Evolutionary conservation across 306 rosid species (phyloP).

Genomic region (Acacia melanoxylon): DNA sequence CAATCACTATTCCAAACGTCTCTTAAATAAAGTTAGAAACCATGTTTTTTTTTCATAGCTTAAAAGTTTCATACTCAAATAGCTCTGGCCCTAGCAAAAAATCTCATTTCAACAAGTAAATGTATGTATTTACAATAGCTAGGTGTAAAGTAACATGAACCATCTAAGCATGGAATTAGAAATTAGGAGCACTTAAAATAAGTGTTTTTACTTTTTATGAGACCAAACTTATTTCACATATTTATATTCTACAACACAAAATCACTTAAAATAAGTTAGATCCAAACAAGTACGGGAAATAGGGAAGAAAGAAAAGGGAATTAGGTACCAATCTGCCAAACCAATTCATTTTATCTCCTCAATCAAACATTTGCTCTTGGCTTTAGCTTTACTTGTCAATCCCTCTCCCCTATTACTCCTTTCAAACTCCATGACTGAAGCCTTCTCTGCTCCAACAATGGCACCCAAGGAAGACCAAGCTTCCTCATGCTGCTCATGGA

Average conservation of each 20-base stretch:
- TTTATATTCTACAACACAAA: too few species aligned
- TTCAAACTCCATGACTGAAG: conserved; percentile 51
- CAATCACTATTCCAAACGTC: too few species aligned
- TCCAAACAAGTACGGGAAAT: neutral
- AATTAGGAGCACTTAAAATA: too few species aligned
- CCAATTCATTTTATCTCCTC: conserved; percentile 55
- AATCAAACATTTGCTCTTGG: conserved; percentile 56
- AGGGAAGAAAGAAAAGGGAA: neutral
- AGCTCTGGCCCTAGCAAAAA: neutral
- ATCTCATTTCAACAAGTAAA: neutral
- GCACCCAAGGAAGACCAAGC: conserved; percentile 76
- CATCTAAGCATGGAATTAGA: neutral
- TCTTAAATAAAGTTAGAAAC: neutral
- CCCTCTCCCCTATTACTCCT: conserved; percentile 43
- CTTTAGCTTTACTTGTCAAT: conserved; percentile 36
- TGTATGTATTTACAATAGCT: neutral
- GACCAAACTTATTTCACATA: too few species aligned
- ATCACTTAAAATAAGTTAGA: too few species aligned
- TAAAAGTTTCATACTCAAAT: too few species aligned
- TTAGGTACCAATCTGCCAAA: neutral
- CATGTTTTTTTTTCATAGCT: neutral
- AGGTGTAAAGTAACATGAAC: neutral
- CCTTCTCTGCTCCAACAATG: conserved; percentile 59
- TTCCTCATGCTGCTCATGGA: conserved; percentile 76
- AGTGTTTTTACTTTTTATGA: too few species aligned